Percentiles rank a stretch among this genome's conserved stretches.
Conservation (phyloP, 805 yeast genomes). For the Metschnikowia matae region DNA sequence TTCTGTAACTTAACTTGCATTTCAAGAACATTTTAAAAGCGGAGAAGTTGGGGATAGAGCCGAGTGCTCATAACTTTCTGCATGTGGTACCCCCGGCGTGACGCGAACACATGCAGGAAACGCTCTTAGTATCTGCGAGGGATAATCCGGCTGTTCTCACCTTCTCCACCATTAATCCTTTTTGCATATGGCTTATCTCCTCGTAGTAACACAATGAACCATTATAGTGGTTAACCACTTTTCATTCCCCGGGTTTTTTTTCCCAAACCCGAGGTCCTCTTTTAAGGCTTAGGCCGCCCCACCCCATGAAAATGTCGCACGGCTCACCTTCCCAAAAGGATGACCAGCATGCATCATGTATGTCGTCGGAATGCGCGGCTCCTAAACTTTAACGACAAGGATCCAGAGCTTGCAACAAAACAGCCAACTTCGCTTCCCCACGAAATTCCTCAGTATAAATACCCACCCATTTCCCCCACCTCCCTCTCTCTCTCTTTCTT, state of each 20-base stretch:
- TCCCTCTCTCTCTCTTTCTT: too few relatives aligned
- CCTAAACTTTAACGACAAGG: not conserved
- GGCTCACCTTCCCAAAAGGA: not conserved
- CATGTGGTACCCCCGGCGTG: not conserved
- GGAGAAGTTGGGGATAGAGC: not conserved
- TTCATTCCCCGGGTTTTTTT: too few relatives aligned
- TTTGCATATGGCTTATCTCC: too few relatives aligned
- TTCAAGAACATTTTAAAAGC: not conserved
- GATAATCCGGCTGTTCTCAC: not conserved
- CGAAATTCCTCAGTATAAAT: not conserved
- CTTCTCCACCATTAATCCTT: too few relatives aligned
- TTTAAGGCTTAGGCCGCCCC: too few relatives aligned
- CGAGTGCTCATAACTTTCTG: constrained; percentile 2
- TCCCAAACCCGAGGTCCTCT: too few relatives aligned
- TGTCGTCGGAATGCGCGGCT: constrained; percentile 1
- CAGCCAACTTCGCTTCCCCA: not conserved
- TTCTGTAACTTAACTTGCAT: not conserved
- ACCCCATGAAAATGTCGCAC: not conserved
- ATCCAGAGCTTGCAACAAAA: not conserved
- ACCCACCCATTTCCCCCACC: not conserved
- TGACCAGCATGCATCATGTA: constrained; percentile 2
- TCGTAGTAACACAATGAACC: too few relatives aligned
- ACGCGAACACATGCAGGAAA: not conserved
- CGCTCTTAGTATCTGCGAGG: not conserved
- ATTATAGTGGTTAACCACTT: too few relatives aligned